phyloP scores from a whole-genome alignment of 2,329 filamentous ascomycete genomes.

The Phialophora macrospora region DNA sequence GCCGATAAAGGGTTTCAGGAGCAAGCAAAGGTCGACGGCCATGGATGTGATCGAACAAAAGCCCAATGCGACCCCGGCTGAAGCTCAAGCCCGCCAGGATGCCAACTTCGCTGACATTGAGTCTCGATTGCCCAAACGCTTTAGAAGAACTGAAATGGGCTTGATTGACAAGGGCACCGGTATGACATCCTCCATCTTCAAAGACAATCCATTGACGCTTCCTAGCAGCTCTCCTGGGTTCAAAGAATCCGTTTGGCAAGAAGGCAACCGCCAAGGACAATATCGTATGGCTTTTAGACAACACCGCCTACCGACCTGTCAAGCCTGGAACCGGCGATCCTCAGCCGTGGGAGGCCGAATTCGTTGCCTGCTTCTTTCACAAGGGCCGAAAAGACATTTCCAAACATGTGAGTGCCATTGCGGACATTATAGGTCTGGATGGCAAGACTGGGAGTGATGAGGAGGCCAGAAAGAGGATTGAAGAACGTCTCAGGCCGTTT shows the following conservation, averaged over 20 bases:
- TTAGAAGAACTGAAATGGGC: conserved; percentile 37
- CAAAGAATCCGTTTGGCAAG: conserved; percentile 63
- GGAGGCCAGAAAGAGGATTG: conserved; percentile 68
- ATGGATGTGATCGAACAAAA: conserved; percentile 35
- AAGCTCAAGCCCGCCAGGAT: conserved; percentile 39
- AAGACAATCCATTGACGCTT: conserved; percentile 12
- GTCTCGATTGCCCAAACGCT: conserved; percentile 36
- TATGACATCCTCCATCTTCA: conserved; percentile 14
- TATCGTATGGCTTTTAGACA: conserved; percentile 87
- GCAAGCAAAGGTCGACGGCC: conserved; percentile 19
- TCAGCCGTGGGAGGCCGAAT: conserved; percentile 75
- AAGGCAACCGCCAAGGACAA: conserved; percentile 67
- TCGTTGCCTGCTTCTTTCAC: conserved; percentile 80
- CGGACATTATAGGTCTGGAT: conserved; percentile 70
- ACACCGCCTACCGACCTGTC: conserved; percentile 71
- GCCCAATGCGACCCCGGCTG: conserved; percentile 37
- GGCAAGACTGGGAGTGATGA: conserved; percentile 55
- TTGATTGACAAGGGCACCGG: conserved; percentile 39
- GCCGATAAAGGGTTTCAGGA: conserved; percentile 15
- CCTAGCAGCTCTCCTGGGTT: conserved; percentile 42
- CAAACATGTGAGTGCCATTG: conserved; percentile 71
- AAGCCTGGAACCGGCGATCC: conserved; percentile 43
- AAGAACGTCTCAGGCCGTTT: conserved; percentile 66
- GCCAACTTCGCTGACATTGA: conserved; percentile 40
- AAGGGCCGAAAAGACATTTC: conserved; percentile 70